Evolutionary conservation across 495 filamentous ascomycete species (phyloP).

Genomic region (Cryomyces minteri): DNA sequence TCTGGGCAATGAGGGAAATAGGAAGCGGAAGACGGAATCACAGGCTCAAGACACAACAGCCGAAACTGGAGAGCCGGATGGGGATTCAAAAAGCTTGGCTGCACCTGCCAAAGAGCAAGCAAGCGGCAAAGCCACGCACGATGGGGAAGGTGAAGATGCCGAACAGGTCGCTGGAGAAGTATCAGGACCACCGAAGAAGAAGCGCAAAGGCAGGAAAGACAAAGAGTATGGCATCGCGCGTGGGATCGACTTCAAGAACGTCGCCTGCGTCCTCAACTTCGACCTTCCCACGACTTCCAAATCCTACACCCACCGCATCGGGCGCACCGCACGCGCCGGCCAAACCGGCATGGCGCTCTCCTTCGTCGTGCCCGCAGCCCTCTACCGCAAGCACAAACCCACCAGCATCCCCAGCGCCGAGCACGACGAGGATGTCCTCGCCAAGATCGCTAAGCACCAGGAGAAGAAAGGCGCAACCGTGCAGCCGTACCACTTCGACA

Average conservation of each 20-base stretch:
- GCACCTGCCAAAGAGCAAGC: slow-evolving; percentile 7
- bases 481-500: slow-evolving; percentile 83
- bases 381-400: slow-evolving; percentile 76
- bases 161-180: slow-evolving; percentile 7
- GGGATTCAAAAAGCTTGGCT: background rate
- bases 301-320: slow-evolving; percentile 90
- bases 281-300: slow-evolving; percentile 78
- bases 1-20: slow-evolving; percentile 33
- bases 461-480: slow-evolving; percentile 55
- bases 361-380: slow-evolving; percentile 66
- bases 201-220: slow-evolving; percentile 40
- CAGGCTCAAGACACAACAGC: slow-evolving; percentile 1
- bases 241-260: slow-evolving; percentile 91
- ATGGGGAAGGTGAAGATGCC: slow-evolving; percentile 15
- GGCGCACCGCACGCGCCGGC: slow-evolving; percentile 79
- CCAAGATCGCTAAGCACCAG: slow-evolving; percentile 33
- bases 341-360: slow-evolving; percentile 88
- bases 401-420: slow-evolving; percentile 51
- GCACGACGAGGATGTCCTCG: slow-evolving; percentile 68
- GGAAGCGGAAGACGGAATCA: slow-evolving; percentile 6
- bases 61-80: slow-evolving; percentile 4
- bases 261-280: slow-evolving; percentile 90
- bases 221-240: slow-evolving; percentile 86
- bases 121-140: background rate
- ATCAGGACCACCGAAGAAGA: slow-evolving; percentile 30